These are phyloP conservation scores for Spizellomyces punctatus DNA, from an alignment of 192 early-diverging fungal species.

Conservation along the genomic window DNA sequence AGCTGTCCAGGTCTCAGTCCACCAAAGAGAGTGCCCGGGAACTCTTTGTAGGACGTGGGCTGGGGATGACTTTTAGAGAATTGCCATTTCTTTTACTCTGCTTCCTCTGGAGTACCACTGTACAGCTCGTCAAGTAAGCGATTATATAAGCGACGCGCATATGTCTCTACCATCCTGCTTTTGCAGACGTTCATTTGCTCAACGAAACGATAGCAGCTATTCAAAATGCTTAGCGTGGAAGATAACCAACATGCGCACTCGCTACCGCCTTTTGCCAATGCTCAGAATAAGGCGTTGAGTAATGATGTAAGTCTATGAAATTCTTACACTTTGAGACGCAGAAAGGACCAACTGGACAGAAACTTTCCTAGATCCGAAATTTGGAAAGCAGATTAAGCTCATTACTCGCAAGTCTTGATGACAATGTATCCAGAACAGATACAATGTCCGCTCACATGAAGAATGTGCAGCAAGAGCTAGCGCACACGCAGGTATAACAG, in stretches of 20 bases:
- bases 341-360: not conserved
- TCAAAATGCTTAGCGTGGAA: conserved; percentile 34
- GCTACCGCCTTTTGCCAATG: conserved; percentile 61
- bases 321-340: not conserved
- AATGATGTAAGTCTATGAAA: conserved; percentile 32
- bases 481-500: conserved; percentile 51
- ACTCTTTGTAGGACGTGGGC: too few species aligned
- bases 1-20: too few species aligned
- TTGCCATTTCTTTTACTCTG: too few species aligned
- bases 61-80: too few species aligned
- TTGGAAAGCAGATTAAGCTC: conserved; percentile 40
- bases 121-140: too few species aligned
- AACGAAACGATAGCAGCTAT: too few species aligned
- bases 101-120: too few species aligned
- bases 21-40: too few species aligned
- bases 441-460: conserved; percentile 57
- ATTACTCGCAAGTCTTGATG: conserved; percentile 49
- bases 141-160: too few species aligned
- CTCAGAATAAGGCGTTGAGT: conserved; percentile 52
- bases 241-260: conserved; percentile 54
- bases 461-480: conserved; percentile 58
- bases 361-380: conserved; percentile 40
- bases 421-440: conserved; percentile 49
- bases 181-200: too few species aligned
- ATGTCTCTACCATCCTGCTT: too few species aligned